These are phyloP conservation scores for Scheffersomyces illinoinensis DNA, from an alignment of 1,139 yeast species.

Conservation along the genomic window DNA sequence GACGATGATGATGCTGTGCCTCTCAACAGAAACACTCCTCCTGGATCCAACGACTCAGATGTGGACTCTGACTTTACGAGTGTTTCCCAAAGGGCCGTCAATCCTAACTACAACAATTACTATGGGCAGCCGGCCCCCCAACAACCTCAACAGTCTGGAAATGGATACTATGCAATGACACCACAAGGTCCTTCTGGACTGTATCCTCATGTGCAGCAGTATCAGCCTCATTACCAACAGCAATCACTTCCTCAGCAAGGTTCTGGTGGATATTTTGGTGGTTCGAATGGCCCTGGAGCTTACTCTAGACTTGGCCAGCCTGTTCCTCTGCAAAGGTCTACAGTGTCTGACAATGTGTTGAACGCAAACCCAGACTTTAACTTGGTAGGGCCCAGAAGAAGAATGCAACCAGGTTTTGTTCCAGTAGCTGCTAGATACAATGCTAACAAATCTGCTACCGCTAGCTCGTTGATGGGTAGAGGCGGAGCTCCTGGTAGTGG, in stretches of 20 bases:
- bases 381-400: slow-evolving; percentile 8
- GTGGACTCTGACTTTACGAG: slow-evolving; percentile 69
- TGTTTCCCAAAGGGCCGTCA: slow-evolving; percentile 76
- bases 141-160: slow-evolving; percentile 4
- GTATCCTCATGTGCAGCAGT: slow-evolving; percentile 2
- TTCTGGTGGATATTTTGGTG: slow-evolving; percentile 4
- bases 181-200: slow-evolving; percentile 3
- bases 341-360: slow-evolving; percentile 50
- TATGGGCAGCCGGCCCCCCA: slow-evolving; percentile 2
- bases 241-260: slow-evolving; percentile 8
- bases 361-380: slow-evolving; percentile 54
- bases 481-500: slow-evolving; percentile 7
- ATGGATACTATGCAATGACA: slow-evolving; percentile 14
- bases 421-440: slow-evolving; percentile 12
- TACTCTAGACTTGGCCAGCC: slow-evolving; percentile 4
- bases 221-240: slow-evolving; percentile 7
- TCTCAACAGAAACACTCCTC: slow-evolving; percentile 2
- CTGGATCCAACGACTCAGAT: slow-evolving; percentile 25
- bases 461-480: slow-evolving; percentile 18
- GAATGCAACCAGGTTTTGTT: slow-evolving; percentile 11
- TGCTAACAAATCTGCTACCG: slow-evolving; percentile 8
- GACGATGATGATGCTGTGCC: slow-evolving; percentile 20
- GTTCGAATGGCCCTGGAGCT: background rate
- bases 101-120: slow-evolving; percentile 47
- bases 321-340: slow-evolving; percentile 18